Percentiles rank a stretch among this genome's conserved stretches.
phyloP scores from a whole-genome alignment of 345 rosid genomes.

The Acer negundo region DNA sequence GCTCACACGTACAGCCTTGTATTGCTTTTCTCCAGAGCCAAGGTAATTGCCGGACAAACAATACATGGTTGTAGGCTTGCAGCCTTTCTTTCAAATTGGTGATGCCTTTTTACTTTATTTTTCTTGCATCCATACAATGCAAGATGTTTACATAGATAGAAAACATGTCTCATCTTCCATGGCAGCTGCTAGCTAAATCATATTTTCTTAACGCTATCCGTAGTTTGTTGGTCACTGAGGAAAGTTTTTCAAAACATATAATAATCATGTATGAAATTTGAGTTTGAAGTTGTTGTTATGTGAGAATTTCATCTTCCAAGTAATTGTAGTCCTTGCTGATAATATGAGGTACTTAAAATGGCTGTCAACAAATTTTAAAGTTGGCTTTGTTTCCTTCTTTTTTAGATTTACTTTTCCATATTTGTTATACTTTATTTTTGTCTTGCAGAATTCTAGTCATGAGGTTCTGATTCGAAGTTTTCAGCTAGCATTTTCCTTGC shows the following conservation, averaged over 20 bases:
- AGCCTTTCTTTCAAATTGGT: neutral
- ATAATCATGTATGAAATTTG: too few relatives aligned
- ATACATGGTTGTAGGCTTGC: conserved; percentile 5
- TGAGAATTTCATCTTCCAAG: neutral
- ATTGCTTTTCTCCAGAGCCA: conserved; percentile 81
- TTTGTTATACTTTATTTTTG: conserved; percentile 3
- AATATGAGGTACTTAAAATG: neutral
- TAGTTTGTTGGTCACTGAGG: neutral
- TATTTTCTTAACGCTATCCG: neutral
- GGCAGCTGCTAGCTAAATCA: neutral
- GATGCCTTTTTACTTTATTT: neutral
- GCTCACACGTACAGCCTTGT: conserved; percentile 92
- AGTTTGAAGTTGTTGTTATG: too few relatives aligned
- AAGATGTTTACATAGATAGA: neutral
- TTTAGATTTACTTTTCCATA: conserved; percentile 12
- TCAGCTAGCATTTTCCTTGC: conserved; percentile 91
- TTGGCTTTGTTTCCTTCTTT: neutral
- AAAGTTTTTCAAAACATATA: neutral
- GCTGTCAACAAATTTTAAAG: conserved; percentile 1
- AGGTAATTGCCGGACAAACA: conserved; percentile 51
- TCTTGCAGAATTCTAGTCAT: conserved; percentile 79
- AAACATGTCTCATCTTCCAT: neutral
- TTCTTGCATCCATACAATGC: neutral
- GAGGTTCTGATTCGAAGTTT: conserved; percentile 79
- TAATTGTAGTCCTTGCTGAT: neutral